phyloP scores from a whole-genome alignment of 352 stramenopile species.

The Phytophthora sansomeana region DNA sequence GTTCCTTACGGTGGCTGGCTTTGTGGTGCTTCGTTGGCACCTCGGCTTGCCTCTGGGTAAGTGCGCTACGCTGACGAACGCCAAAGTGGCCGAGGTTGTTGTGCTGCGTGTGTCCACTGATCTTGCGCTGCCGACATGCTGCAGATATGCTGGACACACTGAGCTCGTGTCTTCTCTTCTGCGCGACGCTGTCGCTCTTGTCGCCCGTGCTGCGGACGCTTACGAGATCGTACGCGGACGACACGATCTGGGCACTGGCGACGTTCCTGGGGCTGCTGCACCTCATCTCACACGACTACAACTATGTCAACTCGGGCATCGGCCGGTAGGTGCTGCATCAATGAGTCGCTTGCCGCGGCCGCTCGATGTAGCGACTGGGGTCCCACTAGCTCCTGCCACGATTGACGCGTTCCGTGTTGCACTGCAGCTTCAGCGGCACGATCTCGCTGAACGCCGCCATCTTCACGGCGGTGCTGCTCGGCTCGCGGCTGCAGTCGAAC shows the following conservation, averaged over 20 bases:
- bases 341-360: not conserved
- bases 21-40: slow-evolving; percentile 56
- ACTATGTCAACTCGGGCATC: slow-evolving; percentile 85
- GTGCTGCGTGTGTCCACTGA: not conserved
- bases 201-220: slow-evolving; percentile 92
- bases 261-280: slow-evolving; percentile 84
- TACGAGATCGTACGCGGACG: slow-evolving; percentile 90
- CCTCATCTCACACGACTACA: slow-evolving; percentile 93
- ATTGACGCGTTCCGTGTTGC: slow-evolving; percentile 15
- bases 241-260: slow-evolving; percentile 92
- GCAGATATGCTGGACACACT: slow-evolving; percentile 62
- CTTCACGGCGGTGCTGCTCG: slow-evolving; percentile 92
- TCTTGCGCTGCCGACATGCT: not conserved
- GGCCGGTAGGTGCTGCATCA: slow-evolving; percentile 44
- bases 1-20: slow-evolving; percentile 61
- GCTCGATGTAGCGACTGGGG: not conserved
- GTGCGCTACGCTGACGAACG: slow-evolving; percentile 13
- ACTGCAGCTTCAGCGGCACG: slow-evolving; percentile 81
- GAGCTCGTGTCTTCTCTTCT: slow-evolving; percentile 84
- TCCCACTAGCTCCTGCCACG: not conserved
- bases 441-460: slow-evolving; percentile 94
- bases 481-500: slow-evolving; percentile 91
- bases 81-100: not conserved
- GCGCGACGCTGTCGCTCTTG: slow-evolving; percentile 84
- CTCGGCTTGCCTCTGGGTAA: slow-evolving; percentile 50